Percentiles rank a stretch among this genome's conserved stretches.
phyloP scores from a whole-genome alignment of 2,329 filamentous ascomycete genomes.

The Orbilia oligospora region DNA sequence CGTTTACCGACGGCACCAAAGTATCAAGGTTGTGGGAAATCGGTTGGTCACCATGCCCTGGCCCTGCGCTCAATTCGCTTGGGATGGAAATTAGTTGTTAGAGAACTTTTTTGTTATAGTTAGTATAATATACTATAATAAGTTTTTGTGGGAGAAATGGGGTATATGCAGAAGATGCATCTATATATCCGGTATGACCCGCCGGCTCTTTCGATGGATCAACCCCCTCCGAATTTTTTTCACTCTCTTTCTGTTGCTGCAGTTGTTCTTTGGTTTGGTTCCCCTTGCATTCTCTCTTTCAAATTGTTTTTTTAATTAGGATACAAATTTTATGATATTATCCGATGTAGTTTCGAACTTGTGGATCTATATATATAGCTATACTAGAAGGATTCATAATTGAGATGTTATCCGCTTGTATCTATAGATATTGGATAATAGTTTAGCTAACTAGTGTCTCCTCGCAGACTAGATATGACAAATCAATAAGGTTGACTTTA shows the following conservation, averaged over 20 bases:
- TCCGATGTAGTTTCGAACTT: background rate
- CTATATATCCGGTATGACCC: constrained; percentile 8
- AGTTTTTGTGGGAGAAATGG: constrained; percentile 8
- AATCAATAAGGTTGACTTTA: background rate
- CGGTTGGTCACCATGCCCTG: background rate
- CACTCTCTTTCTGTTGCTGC: background rate
- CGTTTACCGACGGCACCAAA: constrained; percentile 17
- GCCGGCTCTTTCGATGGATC: constrained; percentile 1
- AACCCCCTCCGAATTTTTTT: no score
- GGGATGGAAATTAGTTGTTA: constrained; percentile 5
- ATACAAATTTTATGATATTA: background rate
- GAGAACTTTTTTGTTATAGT: background rate
- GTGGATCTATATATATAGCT: background rate
- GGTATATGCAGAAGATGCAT: constrained; percentile 1
- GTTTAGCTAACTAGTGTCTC: no score
- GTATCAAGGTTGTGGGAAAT: constrained; percentile 15
- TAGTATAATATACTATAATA: background rate
- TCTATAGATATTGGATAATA: background rate
- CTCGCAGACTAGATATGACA: background rate
- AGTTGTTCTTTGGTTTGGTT: background rate
- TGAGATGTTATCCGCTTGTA: background rate
- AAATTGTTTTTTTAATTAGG: background rate
- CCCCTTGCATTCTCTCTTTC: background rate
- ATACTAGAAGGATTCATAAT: background rate
- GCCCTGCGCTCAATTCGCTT: constrained; percentile 8